Evolutionary conservation across 1,139 yeast species (phyloP), one percentile per base, ranked within the genome.

Genomic region (Pichia norvegensis): DNA sequence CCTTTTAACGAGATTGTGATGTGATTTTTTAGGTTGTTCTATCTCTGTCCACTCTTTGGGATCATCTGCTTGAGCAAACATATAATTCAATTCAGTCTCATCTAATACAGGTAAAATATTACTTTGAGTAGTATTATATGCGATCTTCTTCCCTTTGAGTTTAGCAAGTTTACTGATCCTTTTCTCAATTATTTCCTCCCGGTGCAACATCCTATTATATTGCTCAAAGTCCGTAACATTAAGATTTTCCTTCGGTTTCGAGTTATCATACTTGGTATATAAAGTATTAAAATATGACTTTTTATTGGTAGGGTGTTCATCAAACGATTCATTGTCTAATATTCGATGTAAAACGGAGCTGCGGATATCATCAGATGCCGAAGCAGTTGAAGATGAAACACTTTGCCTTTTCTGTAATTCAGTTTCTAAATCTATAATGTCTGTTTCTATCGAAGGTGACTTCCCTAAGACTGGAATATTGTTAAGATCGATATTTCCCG

Each of bases 221-320:
- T 55, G 57, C 22, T 67, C 69, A 51, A 69, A 72, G 42, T 72
- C 76, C 4, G 61, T 55, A 9, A 57, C 44, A 1, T 52, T 53
- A 1, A 46, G 20, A 6, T 42, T 33, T 4, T 37, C 40, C 23
- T 42, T 33, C 16, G 33, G 21, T 4, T 31, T 11, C 14, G 42
- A 19, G 5, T 21, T 14, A 7, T 50, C 44, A 37, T 55, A 53
- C 19, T 46, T 46, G 14, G 55, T 50, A 44, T 63, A 65, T 5
- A 61, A 45, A 19, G 55, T 55, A 8, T 60, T 56, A 40, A 56
- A 57, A 38, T 47, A 54, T 40, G 61, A 54, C 22, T 58, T 59
- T 40, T 62, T 60, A 29, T 50, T 47, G 2, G 50, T 42, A 39
- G 46, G n/a, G 17, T 47, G 53, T n/a, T 47, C 40, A n/a, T 40